A percentile compares a stretch with the other conserved stretches of the same genome.
These are phyloP conservation scores for Vararia minispora DNA, from an alignment of 768 basidiomycete species.

Conservation along the genomic window DNA sequence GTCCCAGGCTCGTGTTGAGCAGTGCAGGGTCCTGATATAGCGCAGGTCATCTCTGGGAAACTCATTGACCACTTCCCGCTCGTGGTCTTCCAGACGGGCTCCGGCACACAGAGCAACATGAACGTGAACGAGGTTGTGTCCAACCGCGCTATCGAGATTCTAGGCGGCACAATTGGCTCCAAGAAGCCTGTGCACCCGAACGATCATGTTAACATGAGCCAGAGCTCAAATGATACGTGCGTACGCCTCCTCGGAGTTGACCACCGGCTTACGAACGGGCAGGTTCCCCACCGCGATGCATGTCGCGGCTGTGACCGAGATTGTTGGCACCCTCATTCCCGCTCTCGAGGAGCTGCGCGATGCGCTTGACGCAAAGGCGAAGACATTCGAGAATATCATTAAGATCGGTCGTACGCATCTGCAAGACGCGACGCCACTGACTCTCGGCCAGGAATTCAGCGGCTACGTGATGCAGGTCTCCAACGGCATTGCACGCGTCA, in stretches of 20 bases:
- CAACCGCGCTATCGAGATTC: constrained; percentile 93
- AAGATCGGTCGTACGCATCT: constrained; percentile 98
- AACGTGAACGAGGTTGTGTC: constrained; percentile 98
- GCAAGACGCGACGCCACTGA: constrained; percentile 96
- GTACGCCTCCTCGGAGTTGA: constrained; percentile 23
- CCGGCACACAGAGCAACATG: constrained; percentile 99
- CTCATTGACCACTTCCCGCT: constrained; percentile 93
- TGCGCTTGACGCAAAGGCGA: constrained; percentile 73
- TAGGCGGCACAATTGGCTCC: constrained; percentile 90
- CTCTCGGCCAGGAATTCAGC: constrained; percentile 97
- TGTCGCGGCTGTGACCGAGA: constrained; percentile 87
- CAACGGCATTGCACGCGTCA: constrained; percentile 81
- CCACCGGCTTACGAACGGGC: neutral
- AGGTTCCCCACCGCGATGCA: constrained; percentile 99
- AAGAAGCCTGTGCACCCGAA: constrained; percentile 98
- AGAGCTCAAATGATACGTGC: constrained; percentile 97
- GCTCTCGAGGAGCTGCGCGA: constrained; percentile 76
- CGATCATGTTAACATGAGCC: constrained; percentile 99
- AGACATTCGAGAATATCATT: constrained; percentile 82
- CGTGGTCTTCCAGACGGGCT: constrained; percentile 98
- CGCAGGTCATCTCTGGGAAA: constrained; percentile 92
- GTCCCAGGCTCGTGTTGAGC: constrained; percentile 13
- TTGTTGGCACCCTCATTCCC: constrained; percentile 69
- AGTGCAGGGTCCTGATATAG: constrained; percentile 2
- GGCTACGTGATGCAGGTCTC: constrained; percentile 94